Evolutionary conservation across 352 stramenopile species (phyloP).

Genomic region (Phytophthora pseudosyringae): DNA sequence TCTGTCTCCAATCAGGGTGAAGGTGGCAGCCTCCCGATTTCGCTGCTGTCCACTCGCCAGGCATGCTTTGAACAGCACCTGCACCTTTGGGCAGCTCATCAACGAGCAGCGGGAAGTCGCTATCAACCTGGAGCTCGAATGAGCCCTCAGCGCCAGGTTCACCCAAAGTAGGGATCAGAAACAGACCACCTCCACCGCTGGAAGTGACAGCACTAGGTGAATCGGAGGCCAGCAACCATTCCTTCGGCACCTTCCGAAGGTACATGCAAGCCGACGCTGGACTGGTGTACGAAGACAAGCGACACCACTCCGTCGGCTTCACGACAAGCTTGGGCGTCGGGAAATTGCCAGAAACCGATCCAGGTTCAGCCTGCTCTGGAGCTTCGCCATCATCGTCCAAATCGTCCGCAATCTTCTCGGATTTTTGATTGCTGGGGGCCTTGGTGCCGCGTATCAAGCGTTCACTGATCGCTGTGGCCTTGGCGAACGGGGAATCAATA

Average conservation of each 20-base stretch:
- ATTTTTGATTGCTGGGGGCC: conserved; percentile 10
- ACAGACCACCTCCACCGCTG: conserved; percentile 48
- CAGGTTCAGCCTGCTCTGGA: conserved; percentile 11
- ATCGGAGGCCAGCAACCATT: conserved; percentile 53
- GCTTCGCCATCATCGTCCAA: conserved; percentile 32
- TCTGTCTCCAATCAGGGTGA: conserved; percentile 87
- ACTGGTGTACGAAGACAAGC: conserved; percentile 64
- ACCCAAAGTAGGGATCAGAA: conserved; percentile 81
- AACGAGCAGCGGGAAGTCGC: conserved; percentile 70
- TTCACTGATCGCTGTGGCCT: conserved; percentile 35
- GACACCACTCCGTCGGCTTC: conserved; percentile 80
- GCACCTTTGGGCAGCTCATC: conserved; percentile 61
- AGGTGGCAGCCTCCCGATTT: conserved; percentile 80
- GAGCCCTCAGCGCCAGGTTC: conserved; percentile 71
- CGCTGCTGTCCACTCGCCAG: conserved; percentile 76
- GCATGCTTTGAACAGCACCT: conserved; percentile 74
- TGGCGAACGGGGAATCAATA: conserved; percentile 53
- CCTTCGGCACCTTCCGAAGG: conserved; percentile 67
- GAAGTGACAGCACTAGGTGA: conserved; percentile 28
- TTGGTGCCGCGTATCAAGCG: conserved; percentile 34
- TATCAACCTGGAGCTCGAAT: conserved; percentile 90
- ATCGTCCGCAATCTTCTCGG: conserved; percentile 20
- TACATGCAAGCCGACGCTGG: conserved; percentile 63
- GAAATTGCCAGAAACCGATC: conserved; percentile 22
- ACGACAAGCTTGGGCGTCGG: conserved; percentile 71